Percentiles rank a stretch among this genome's conserved stretches.
phyloP scores from a whole-genome alignment of 768 basidiomycete genomes.

The Macrocybe gigantea region DNA sequence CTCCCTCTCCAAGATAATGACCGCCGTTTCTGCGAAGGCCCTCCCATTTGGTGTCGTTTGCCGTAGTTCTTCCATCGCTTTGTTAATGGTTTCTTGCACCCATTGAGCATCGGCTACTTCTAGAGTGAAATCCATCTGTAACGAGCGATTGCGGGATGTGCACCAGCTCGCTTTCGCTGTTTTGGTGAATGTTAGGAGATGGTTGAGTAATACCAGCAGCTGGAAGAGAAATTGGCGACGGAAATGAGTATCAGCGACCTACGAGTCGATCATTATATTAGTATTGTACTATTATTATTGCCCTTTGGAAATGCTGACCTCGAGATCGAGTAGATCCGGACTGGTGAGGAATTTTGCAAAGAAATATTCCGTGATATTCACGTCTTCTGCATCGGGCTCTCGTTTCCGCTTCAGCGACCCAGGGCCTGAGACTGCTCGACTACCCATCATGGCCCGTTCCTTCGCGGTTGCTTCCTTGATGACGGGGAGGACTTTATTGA shows the following conservation, averaged over 20 bases:
- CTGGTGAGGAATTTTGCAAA: constrained; percentile 92
- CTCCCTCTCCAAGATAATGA: constrained; percentile 70
- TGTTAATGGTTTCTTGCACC: constrained; percentile 65
- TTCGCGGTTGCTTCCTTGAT: constrained; percentile 85
- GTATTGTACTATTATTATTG: too few relatives aligned
- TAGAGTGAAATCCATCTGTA: constrained; percentile 81
- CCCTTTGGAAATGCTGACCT: constrained; percentile 41
- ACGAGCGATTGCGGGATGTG: constrained; percentile 64
- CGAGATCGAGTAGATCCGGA: constrained; percentile 79
- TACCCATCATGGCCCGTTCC: constrained; percentile 86
- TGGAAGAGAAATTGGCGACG: constrained; percentile 92
- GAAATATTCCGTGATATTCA: constrained; percentile 68
- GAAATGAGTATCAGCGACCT: constrained; percentile 90
- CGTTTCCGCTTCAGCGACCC: constrained; percentile 59
- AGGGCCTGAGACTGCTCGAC: constrained; percentile 38
- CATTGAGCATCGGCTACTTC: constrained; percentile 64
- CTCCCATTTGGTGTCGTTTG: constrained; percentile 77
- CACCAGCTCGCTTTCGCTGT: constrained; percentile 55
- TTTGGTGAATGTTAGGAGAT: constrained; percentile 72
- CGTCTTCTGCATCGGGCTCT: constrained; percentile 52
- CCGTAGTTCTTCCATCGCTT: constrained; percentile 53
- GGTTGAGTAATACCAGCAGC: constrained; percentile 68
- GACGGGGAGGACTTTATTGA: constrained; percentile 68
- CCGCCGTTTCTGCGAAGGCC: constrained; percentile 69
- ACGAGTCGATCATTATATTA: neutral